Base-by-base conservation (phyloP, 345 rosid genomes). In the Pelargonium nanum region DNA sequence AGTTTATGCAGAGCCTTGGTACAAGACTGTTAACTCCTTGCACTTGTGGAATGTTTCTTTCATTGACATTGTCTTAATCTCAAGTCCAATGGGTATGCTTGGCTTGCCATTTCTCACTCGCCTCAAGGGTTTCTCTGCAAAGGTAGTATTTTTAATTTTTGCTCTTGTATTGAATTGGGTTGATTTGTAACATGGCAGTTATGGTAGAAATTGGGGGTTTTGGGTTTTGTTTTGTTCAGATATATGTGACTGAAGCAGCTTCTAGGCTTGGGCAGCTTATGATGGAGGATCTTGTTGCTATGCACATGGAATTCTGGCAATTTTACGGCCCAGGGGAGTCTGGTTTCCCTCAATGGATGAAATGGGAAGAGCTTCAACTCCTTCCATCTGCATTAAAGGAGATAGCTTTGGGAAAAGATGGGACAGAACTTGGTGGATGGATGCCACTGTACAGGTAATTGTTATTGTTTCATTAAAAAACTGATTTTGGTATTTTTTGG, bases 241-340 rank as follows among this genome's bases (percentile, higher is more conserved):
- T 87, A 70, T 92, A 85, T 68, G 84, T 72, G 61, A 89, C 88
- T 4, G 89, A 92, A 71, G 91, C 83, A 54, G 78, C 98, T 19
- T 81, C 80, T 0, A 85, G 75, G 72, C 77, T 89, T 45, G 95
- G 91, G 40, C 82, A 82, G 75, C 84, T 89, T 69, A 72, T 82
- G 84, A 92, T 92, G 96, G 89, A 87, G 76, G 92, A 85, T 72
- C 93, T 92, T 68, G 79, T 87, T 65, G 77, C 84, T 19, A 78
- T 85, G 95, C 89, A 87, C 63, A 62, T 54, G 57, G 98, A 92
- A 63, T 81, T 78, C 50, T 77, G 71, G 62, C 73, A 70, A 48
- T 80, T 81, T 52, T 77, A 87, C 64, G 98, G 98, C 23, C 60
- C 75, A 22, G 69, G 71, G 48, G 78, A 77, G 52, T 69, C 79